Percentiles rank a stretch among this genome's conserved stretches.
These are phyloP conservation scores for Starmerella geochares DNA, from an alignment of 805 yeast genomes.

Conservation along the genomic window DNA sequence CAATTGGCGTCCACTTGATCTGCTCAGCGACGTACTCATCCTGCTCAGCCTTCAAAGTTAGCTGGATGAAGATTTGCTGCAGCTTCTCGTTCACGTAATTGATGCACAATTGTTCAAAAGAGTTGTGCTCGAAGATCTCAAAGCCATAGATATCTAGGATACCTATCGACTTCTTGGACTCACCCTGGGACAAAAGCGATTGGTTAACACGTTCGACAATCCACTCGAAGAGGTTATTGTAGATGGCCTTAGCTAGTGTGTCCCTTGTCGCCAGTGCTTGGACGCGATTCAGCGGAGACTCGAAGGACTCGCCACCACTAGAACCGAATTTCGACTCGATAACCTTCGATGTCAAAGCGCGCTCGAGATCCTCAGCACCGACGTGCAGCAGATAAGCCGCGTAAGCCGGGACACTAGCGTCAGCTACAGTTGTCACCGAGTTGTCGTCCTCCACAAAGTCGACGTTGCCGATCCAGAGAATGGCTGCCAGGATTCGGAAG, in stretches of 20 bases:
- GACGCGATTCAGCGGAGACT: slow-evolving; percentile 79
- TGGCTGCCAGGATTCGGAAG: slow-evolving; percentile 70
- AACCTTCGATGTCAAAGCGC: slow-evolving; percentile 65
- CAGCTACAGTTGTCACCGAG: slow-evolving; percentile 75
- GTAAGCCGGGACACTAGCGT: slow-evolving; percentile 83
- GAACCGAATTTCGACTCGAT: slow-evolving; percentile 86
- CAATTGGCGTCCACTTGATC: slow-evolving; percentile 95
- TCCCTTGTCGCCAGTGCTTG: slow-evolving; percentile 91
- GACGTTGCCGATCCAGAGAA: slow-evolving; percentile 91
- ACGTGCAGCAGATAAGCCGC: slow-evolving; percentile 87
- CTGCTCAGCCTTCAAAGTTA: slow-evolving; percentile 93
- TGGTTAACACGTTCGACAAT: slow-evolving; percentile 82
- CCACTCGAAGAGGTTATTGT: slow-evolving; percentile 91
- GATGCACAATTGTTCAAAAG: slow-evolving; percentile 91
- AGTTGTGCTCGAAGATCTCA: slow-evolving; percentile 89
- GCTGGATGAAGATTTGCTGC: slow-evolving; percentile 91
- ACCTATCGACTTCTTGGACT: slow-evolving; percentile 56
- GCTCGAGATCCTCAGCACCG: slow-evolving; percentile 52
- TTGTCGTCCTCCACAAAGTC: slow-evolving; percentile 67
- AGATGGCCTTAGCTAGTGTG: slow-evolving; percentile 88
- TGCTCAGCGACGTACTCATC: slow-evolving; percentile 93
- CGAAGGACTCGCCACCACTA: slow-evolving; percentile 85
- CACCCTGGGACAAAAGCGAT: slow-evolving; percentile 50
- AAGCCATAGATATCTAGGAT: slow-evolving; percentile 93
- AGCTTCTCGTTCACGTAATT: slow-evolving; percentile 92